Percentiles rank a stretch among this genome's conserved stretches.
phyloP scores from a whole-genome alignment of 148 eudicot genomes.

The Fagopyrum tataricum region DNA sequence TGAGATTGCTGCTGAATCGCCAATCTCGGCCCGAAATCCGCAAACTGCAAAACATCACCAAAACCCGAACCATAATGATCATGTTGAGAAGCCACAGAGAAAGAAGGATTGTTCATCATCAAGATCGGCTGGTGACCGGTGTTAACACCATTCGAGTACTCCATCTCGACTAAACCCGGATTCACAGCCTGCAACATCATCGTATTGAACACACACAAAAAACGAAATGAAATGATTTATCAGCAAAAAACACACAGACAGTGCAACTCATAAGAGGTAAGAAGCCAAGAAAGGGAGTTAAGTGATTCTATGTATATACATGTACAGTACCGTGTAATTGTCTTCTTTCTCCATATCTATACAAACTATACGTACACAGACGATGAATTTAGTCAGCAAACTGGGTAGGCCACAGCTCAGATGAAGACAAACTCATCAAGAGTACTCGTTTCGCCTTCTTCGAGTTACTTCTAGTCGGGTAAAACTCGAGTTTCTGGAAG shows the following conservation, averaged over 20 bases:
- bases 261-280: constrained; percentile 5
- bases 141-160: background rate
- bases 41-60: constrained; percentile 85
- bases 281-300: background rate
- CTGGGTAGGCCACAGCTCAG: constrained; percentile 20
- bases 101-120: constrained; percentile 6
- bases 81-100: background rate
- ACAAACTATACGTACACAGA: constrained; percentile 15
- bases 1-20: constrained; percentile 33
- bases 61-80: constrained; percentile 33
- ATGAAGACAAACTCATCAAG: constrained; percentile 21
- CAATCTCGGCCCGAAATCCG: constrained; percentile 81
- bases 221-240: constrained; percentile 11
- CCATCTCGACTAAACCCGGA: background rate
- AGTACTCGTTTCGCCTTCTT: constrained; percentile 11
- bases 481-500: background rate
- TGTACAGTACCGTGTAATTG: constrained; percentile 33
- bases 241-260: constrained; percentile 3
- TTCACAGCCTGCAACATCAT: background rate
- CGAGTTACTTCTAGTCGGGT: background rate
- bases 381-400: constrained; percentile 20
- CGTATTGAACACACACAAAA: background rate
- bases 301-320: background rate
- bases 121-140: background rate
- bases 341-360: constrained; percentile 51